Base-by-base conservation (phyloP, 2,329 filamentous ascomycete genomes). In the Alternaria infectoria region DNA sequence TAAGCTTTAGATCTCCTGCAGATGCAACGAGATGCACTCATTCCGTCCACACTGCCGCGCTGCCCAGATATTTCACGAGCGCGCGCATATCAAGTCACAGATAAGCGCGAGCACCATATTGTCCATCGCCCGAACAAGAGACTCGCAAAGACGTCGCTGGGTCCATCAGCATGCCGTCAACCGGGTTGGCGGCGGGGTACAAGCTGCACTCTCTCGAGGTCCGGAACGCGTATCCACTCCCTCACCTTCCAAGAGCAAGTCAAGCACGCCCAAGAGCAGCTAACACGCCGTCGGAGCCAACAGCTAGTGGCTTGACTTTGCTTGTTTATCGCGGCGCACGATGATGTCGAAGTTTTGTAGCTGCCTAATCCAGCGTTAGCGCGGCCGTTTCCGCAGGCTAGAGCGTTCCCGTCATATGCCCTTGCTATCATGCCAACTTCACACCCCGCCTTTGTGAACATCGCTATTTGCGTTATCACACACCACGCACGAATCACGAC, bases 241-340 rank as follows among this genome's bases (percentile, higher is more conserved):
- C 15, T 47, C 55, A 65, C 61, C 64, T 67, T 65, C 62, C 62
- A 67, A 62, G 62, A 62, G 25, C 15, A 43, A 57, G 26, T 57
- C 36, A 67, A 67, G 64, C 62, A n/a, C 47, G 3, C 26, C 59
- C 59, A 59, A 61, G 55, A 57, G 21, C 43, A 56, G 52, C 55
- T 54, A 56, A 36, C 21, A 23, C 11, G 23, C 55, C 52, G 50
- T 32, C 4, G 21, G 52, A 13, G n/a, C 61, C 55, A 51, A 30
- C 8, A 15, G 12, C 40, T 65, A 65, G 61, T n/a, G 57, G 36
- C 61, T 65, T 65, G 58, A 44, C 11, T 21, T 54, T 58, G 64
- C 64, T 67, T 62, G 62, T 54, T 58, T 65, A 62, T 67, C 62
- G 26, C 26, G 30, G 9, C 15, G 30, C n/a, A 36, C 12, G 21